Percentiles rank a stretch among this genome's conserved stretches.
Evolutionary conservation across 345 rosid genomes (phyloP).

Genomic region (Camelina laxa): DNA sequence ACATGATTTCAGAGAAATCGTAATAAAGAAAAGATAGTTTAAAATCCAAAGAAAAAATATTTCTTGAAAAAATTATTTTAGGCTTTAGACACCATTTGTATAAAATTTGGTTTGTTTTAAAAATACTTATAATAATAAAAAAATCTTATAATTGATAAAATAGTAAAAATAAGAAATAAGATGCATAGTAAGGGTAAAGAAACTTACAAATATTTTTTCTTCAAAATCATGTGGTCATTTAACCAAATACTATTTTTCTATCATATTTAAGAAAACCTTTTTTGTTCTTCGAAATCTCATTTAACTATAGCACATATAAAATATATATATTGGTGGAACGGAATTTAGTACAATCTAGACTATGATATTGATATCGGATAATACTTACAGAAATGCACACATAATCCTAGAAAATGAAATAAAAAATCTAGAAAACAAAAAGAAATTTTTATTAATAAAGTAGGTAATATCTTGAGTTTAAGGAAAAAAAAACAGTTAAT

Average conservation of each 20-base stretch:
- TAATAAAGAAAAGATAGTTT: background rate
- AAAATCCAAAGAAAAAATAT: background rate
- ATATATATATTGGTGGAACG: background rate
- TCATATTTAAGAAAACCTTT: background rate
- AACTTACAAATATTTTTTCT: background rate
- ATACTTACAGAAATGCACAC: background rate
- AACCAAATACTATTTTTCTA: background rate
- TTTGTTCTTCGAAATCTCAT: background rate
- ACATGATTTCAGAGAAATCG: background rate
- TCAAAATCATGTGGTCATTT: background rate
- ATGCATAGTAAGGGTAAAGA: background rate
- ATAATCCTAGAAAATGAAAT: background rate
- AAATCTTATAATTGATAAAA: background rate
- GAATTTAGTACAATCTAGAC: constrained; percentile 4
- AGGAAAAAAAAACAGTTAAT: background rate
- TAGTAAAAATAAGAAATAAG: background rate
- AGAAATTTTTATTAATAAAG: constrained; percentile 14
- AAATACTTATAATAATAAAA: background rate
- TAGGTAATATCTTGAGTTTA: constrained; percentile 23
- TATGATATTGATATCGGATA: background rate
- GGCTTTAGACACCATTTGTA: background rate
- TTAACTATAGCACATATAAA: constrained; percentile 5
- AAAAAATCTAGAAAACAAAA: background rate
- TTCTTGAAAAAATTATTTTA: background rate
- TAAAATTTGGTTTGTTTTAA: background rate